Conservation (phyloP, 2,329 filamentous ascomycete genomes). For the Magnaporthiopsis poae region DNA sequence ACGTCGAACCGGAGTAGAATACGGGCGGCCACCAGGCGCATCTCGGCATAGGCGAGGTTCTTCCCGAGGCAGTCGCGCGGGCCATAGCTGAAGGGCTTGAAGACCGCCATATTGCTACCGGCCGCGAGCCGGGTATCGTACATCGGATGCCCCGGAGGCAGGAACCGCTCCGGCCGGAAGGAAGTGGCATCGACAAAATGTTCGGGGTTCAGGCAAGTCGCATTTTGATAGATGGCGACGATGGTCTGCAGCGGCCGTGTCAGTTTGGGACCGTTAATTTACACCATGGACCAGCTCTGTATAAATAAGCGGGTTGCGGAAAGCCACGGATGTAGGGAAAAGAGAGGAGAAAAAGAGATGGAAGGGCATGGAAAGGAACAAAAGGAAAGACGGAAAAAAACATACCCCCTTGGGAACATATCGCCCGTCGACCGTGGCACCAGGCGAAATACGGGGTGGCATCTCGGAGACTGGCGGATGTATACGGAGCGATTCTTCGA, state of each 20-base stretch:
- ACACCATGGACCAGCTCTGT: too few relatives aligned
- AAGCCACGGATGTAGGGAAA: too few relatives aligned
- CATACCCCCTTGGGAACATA: neutral
- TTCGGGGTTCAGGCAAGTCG: neutral
- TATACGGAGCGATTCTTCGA: too few relatives aligned
- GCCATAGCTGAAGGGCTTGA: conserved; percentile 7
- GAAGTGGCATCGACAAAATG: neutral
- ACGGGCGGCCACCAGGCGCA: conserved; percentile 29
- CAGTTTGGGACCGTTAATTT: too few relatives aligned
- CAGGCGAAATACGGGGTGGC: neutral
- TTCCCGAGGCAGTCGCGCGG: conserved; percentile 5
- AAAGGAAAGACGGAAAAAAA: too few relatives aligned
- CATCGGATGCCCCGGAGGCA: neutral
- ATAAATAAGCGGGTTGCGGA: too few relatives aligned
- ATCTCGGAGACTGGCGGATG: too few relatives aligned
- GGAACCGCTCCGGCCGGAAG: neutral
- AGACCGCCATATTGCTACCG: neutral
- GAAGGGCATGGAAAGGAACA: too few relatives aligned
- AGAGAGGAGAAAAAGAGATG: too few relatives aligned
- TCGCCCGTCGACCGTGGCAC: neutral
- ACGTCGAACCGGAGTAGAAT: conserved; percentile 32
- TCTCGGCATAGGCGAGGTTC: conserved; percentile 30
- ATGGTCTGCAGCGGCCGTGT: too few relatives aligned
- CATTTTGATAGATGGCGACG: neutral
- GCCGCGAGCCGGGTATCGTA: neutral